phyloP scores from a whole-genome alignment of 106 monocot genomes.

The Dendrobium officinale region DNA sequence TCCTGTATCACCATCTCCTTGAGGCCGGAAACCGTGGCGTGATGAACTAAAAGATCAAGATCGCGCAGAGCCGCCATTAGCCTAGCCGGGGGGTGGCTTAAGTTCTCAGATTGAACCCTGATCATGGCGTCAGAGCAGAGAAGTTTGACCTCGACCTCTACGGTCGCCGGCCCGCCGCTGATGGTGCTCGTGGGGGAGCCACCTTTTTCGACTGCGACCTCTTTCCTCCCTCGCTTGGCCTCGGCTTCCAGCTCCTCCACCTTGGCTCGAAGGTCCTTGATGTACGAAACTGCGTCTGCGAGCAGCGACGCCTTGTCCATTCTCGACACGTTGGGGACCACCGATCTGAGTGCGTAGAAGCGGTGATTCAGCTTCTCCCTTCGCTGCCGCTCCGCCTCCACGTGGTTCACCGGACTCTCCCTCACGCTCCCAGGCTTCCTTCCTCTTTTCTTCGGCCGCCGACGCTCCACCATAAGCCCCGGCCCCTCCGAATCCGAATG shows the following conservation, averaged over 20 bases:
- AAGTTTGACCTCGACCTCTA: conserved; percentile 32
- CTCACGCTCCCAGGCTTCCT: conserved; percentile 23
- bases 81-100: conserved; percentile 28
- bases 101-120: conserved; percentile 21
- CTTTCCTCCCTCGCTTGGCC: conserved; percentile 6
- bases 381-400: conserved; percentile 76
- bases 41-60: conserved; percentile 29
- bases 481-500: conserved; percentile 14
- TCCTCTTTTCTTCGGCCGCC: conserved; percentile 22
- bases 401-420: conserved; percentile 48
- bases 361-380: conserved; percentile 76
- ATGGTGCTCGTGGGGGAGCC: neutral
- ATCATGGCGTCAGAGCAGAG: conserved; percentile 26
- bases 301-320: conserved; percentile 89
- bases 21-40: conserved; percentile 28
- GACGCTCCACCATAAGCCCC: neutral
- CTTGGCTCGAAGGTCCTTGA: conserved; percentile 45
- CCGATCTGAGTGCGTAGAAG: conserved; percentile 71
- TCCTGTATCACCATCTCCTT: conserved; percentile 19
- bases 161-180: neutral
- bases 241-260: conserved; percentile 46
- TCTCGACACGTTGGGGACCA: conserved; percentile 71
- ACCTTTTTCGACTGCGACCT: neutral
- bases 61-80: conserved; percentile 33
- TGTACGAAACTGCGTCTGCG: conserved; percentile 65